Conservation (phyloP, 441 rosid genomes). For the Metrosideros polymorpha region DNA sequence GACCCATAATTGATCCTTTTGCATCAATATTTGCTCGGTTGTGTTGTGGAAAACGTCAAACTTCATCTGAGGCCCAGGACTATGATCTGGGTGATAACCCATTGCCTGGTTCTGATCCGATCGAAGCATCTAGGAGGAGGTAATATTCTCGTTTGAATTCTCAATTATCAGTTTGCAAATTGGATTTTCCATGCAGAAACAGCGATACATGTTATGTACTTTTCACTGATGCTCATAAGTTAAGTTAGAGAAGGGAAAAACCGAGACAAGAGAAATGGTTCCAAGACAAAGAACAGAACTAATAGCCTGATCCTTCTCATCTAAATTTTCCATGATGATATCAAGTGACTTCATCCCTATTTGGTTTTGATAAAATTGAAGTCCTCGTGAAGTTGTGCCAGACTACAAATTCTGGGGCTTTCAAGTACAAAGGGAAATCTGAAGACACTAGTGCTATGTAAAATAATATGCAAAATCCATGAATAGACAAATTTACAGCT, state of each 20-base stretch:
- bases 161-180: neutral
- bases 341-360: neutral
- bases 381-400: neutral
- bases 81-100: conserved; percentile 51
- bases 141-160: conserved; percentile 7
- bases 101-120: conserved; percentile 87
- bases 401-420: neutral
- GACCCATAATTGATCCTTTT: conserved; percentile 72
- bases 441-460: neutral
- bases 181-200: neutral
- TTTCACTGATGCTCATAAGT: neutral
- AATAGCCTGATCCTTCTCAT: neutral
- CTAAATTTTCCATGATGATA: neutral
- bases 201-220: neutral
- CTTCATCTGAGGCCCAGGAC: conserved; percentile 34
- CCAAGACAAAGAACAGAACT: neutral
- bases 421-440: neutral
- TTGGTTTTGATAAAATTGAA: neutral
- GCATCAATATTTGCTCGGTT: conserved; percentile 70
- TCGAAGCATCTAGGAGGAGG: conserved; percentile 97
- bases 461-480: neutral
- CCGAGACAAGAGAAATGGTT: neutral
- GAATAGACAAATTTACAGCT: neutral
- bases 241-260: neutral
- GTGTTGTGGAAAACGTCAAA: conserved; percentile 68